phyloP scores from a whole-genome alignment of 768 basidiomycete species.

The Panellus pusillus region DNA sequence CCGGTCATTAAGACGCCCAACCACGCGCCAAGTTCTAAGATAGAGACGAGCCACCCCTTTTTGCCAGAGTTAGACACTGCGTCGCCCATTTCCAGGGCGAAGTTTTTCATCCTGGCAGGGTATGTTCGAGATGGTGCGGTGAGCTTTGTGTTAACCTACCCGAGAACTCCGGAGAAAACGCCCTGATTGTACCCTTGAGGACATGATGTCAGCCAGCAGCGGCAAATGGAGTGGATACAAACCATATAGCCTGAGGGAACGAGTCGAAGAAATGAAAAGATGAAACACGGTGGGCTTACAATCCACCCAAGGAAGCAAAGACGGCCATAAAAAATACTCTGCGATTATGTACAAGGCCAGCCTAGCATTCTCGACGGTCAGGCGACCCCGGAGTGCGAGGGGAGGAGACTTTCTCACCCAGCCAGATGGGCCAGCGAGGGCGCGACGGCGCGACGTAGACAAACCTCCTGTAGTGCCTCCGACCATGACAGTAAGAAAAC shows the following conservation, averaged over 20 bases:
- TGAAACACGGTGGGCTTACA: conserved; percentile 36
- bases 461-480: conserved; percentile 39
- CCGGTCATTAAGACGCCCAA: conserved; percentile 73
- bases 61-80: conserved; percentile 51
- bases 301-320: conserved; percentile 77
- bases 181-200: conserved; percentile 71
- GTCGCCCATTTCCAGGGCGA: conserved; percentile 46
- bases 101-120: conserved; percentile 22
- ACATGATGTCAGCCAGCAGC: not conserved
- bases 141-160: conserved; percentile 35
- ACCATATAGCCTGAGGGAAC: conserved; percentile 58
- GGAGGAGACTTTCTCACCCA: conserved; percentile 45
- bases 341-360: conserved; percentile 65
- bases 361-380: conserved; percentile 33
- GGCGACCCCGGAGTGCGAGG: not conserved
- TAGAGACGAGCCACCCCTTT: conserved; percentile 74
- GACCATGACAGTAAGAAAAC: conserved; percentile 36
- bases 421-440: conserved; percentile 64
- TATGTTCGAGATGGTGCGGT: conserved; percentile 38
- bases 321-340: conserved; percentile 66
- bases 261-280: conserved; percentile 2
- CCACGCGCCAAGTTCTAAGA: conserved; percentile 63
- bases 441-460: conserved; percentile 48
- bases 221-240: conserved; percentile 22
- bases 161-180: conserved; percentile 75